Evolutionary conservation across 1,139 yeast species (phyloP), one percentile per base, ranked within the genome.

Genomic region (Spencermartinsiella ligniputridi): DNA sequence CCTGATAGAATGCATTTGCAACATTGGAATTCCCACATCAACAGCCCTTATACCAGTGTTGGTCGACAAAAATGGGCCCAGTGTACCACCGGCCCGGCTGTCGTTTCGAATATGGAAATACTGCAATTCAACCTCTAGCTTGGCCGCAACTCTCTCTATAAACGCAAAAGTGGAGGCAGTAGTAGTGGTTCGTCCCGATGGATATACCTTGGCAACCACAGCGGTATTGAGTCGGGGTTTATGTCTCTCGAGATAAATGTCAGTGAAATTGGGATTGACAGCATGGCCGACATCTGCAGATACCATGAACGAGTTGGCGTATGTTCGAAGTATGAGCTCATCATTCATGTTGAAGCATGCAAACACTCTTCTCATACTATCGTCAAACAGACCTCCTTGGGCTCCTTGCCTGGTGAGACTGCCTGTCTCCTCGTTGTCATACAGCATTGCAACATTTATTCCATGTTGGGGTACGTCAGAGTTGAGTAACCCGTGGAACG

Each of bases 221-320:
- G 94, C 95, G 35, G 74, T 75, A 66, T 85, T 85, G 47, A 89
- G 88, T 45, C 78, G 67, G 11, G 94, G 90, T 54, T 74, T 76
- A 64, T 83, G 89, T 55, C 76, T 60, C 49, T 79, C 81, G 58
- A 83, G 69, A 63, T 83, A 83, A 13, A 73, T 80, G 32, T 53
- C 51, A 20, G 76, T 65, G 63, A 86, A 89, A 67, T 90, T 90
- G 50, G 97, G 97, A 64, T 90, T 95, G 42, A 87, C 83, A 30
- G 96, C 97, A 62, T 90, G 97, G 1, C 96, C 92, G 71, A 86
- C 92, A 62, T 90, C 97, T 0, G 95, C 83, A 0, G 96, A 88
- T 46, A 89, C 70, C 55, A 89, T 76, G 67, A 89, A 88, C 2
- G 97, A 87, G 61, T 81, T 83, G 15, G 71, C 70, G 35, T 51